These are phyloP conservation scores for Trichoderma afroharzianum DNA, from an alignment of 2,329 filamentous ascomycete species.

Conservation along the genomic window DNA sequence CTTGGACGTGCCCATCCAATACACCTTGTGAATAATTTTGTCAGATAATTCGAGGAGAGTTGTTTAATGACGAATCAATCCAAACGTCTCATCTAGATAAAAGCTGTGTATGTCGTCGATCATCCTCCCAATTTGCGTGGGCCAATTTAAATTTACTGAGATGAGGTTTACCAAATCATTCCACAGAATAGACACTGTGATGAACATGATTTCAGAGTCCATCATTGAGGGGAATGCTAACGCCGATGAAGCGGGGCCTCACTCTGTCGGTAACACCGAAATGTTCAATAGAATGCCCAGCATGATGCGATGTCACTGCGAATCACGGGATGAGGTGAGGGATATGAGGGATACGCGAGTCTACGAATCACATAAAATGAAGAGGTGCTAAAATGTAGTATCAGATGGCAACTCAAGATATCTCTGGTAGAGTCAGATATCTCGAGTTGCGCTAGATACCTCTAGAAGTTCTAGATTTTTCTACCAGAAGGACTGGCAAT, in stretches of 20 bases:
- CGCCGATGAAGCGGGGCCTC: neutral
- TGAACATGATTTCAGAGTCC: neutral
- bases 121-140: too few relatives aligned
- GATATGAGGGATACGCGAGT: too few relatives aligned
- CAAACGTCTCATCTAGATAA: too few relatives aligned
- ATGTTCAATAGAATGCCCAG: neutral
- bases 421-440: too few relatives aligned
- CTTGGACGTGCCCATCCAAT: neutral
- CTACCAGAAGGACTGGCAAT: too few relatives aligned
- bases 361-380: too few relatives aligned
- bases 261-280: neutral
- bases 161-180: neutral
- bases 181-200: neutral
- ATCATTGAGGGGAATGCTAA: neutral
- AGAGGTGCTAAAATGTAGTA: too few relatives aligned
- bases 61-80: neutral
- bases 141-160: neutral
- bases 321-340: neutral
- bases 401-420: too few relatives aligned
- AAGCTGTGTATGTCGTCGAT: too few relatives aligned
- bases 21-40: neutral
- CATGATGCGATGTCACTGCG: neutral
- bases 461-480: too few relatives aligned
- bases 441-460: too few relatives aligned
- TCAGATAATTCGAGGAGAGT: neutral